Evolutionary conservation across 192 early-diverging fungal genomes (phyloP).

Genomic region (Rhizoclosmatium sp.): DNA sequence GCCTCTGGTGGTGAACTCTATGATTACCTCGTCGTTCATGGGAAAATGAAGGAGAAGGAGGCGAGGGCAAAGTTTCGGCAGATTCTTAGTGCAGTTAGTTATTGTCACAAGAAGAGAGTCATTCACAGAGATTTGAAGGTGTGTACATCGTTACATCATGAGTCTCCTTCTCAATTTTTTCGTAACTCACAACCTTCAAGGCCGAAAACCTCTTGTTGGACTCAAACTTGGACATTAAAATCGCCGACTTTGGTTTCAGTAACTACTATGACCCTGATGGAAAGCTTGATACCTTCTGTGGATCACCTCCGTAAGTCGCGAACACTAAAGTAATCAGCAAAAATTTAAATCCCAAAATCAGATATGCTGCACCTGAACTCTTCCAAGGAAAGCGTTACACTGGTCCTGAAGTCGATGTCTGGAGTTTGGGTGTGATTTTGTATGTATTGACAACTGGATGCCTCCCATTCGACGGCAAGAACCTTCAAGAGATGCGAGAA

Average conservation of each 20-base stretch:
- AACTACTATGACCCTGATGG: conserved; percentile 65
- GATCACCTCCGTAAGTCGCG: conserved; percentile 62
- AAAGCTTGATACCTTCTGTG: conserved; percentile 71
- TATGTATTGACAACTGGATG: conserved; percentile 95
- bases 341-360: conserved; percentile 30
- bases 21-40: conserved; percentile 91
- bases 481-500: conserved; percentile 77
- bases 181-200: conserved; percentile 27
- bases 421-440: conserved; percentile 96
- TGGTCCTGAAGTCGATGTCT: conserved; percentile 97
- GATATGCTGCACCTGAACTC: conserved; percentile 81
- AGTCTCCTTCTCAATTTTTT: background rate
- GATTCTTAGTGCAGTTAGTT: conserved; percentile 67
- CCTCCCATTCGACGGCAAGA: conserved; percentile 98
- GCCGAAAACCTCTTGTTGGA: conserved; percentile 72
- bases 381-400: conserved; percentile 80
- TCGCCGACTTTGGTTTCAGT: conserved; percentile 71
- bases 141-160: conserved; percentile 4
- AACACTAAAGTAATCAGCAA: background rate
- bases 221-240: conserved; percentile 66
- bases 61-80: conserved; percentile 67
- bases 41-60: conserved; percentile 75
- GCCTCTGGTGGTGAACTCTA: conserved; percentile 94
- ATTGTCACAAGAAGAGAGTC: conserved; percentile 70
- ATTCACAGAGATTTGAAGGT: conserved; percentile 72